These are phyloP conservation scores for Parmelia sp. DNA, from an alignment of 495 filamentous ascomycete species.

Conservation along the genomic window DNA sequence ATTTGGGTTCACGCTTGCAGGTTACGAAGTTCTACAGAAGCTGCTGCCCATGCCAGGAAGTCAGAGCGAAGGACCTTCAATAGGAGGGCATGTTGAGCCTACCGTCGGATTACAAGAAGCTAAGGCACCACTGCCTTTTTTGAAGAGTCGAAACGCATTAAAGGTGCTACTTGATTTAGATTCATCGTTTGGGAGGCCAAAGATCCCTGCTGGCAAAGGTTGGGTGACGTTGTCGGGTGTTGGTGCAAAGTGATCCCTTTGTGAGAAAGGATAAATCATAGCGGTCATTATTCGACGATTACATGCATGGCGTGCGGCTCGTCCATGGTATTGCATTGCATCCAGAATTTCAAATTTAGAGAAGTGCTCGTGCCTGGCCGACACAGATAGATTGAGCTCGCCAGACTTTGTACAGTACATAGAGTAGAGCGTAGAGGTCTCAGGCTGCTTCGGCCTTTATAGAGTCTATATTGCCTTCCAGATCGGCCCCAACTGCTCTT, in stretches of 20 bases:
- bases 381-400: not conserved
- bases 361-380: not conserved
- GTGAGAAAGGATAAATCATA: not conserved
- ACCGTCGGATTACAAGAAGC: conserved; percentile 51
- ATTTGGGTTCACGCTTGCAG: conserved; percentile 94
- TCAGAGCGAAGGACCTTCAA: conserved; percentile 35
- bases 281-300: not conserved
- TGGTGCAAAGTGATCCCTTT: not conserved
- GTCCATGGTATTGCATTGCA: not conserved
- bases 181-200: conserved; percentile 72
- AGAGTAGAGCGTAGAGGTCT: not conserved
- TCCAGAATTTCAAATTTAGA: not conserved
- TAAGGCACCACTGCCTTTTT: conserved; percentile 66
- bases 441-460: conserved; percentile 14
- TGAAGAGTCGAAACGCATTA: conserved; percentile 86
- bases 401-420: conserved; percentile 1
- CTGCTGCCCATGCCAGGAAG: conserved; percentile 72
- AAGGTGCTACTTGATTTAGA: conserved; percentile 96
- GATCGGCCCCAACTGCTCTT: conserved; percentile 22
- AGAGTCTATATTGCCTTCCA: conserved; percentile 24
- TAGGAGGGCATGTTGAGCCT: conserved; percentile 43
- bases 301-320: conserved; percentile 4
- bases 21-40: conserved; percentile 86
- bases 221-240: conserved; percentile 43
- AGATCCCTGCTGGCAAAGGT: conserved; percentile 48